A percentile compares a stretch with the other conserved stretches of the same genome.
Evolutionary conservation across 805 yeast species (phyloP).

Genomic region (Diddensiella santjacobensis): DNA sequence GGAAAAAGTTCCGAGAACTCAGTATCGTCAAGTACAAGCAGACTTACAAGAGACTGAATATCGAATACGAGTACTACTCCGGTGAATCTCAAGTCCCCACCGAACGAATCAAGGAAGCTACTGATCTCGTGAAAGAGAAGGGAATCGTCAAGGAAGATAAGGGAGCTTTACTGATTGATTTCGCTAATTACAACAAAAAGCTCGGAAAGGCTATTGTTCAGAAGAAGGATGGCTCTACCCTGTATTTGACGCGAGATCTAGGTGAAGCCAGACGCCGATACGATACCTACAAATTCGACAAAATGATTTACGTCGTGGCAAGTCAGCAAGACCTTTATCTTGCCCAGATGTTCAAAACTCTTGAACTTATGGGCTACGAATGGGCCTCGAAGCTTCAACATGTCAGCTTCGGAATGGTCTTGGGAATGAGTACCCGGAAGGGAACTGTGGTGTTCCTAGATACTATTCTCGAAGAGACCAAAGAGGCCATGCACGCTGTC

Average conservation of each 20-base stretch:
- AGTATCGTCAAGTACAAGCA: conserved; percentile 80
- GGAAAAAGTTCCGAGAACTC: conserved; percentile 87
- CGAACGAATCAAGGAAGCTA: conserved; percentile 63
- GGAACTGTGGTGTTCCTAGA: conserved; percentile 99
- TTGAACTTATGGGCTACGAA: conserved; percentile 82
- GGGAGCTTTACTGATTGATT: conserved; percentile 87
- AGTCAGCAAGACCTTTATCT: conserved; percentile 92
- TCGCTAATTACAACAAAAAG: conserved; percentile 81
- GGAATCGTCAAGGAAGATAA: conserved; percentile 77
- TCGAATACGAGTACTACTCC: conserved; percentile 80
- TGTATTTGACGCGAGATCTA: conserved; percentile 92
- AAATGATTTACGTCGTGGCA: conserved; percentile 95
- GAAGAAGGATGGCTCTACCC: conserved; percentile 92
- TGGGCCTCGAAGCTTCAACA: conserved; percentile 83
- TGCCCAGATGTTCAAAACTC: conserved; percentile 90
- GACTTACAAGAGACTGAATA: conserved; percentile 90
- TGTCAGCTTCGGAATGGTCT: conserved; percentile 95
- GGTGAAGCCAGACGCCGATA: conserved; percentile 95
- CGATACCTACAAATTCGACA: conserved; percentile 79
- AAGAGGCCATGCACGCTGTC: conserved; percentile 91
- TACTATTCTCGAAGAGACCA: conserved; percentile 87
- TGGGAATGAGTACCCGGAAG: conserved; percentile 96
- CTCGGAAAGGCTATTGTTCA: conserved; percentile 89
- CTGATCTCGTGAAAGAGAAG: conserved; percentile 58
- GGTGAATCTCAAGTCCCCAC: conserved; percentile 94